A percentile compares a stretch with the other conserved stretches of the same genome.
Conservation (phyloP, 257 asterid genomes). For the Solanum chiquidenum region DNA sequence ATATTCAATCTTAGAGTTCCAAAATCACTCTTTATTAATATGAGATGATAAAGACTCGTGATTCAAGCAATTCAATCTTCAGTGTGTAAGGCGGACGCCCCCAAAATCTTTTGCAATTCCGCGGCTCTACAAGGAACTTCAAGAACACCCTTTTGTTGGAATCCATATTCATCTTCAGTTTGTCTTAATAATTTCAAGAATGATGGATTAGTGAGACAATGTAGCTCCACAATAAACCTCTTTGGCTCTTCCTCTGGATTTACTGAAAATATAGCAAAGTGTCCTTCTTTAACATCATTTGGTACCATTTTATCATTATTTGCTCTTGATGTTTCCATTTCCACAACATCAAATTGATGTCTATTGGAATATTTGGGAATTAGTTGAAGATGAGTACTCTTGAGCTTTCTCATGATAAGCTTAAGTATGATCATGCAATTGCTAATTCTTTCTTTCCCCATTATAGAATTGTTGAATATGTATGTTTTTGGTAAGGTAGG, state of each 20-base stretch:
- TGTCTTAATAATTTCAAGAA: conserved; percentile 13
- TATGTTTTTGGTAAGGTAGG: neutral
- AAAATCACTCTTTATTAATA: neutral
- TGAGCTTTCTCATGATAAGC: conserved; percentile 4
- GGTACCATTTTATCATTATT: neutral
- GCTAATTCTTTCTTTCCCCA: conserved; percentile 9
- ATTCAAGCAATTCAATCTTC: neutral
- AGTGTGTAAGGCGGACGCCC: neutral
- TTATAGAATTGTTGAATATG: neutral
- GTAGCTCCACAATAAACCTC: conserved; percentile 13
- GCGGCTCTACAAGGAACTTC: conserved; percentile 10
- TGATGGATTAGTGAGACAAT: conserved; percentile 11
- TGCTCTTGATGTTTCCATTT: neutral
- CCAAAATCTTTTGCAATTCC: conserved; percentile 12
- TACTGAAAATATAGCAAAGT: neutral
- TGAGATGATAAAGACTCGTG: neutral
- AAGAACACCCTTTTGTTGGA: conserved; percentile 14
- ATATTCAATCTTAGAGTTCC: neutral
- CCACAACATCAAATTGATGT: neutral
- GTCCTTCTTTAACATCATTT: conserved; percentile 1
- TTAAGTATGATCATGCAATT: conserved; percentile 3
- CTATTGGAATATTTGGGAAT: neutral
- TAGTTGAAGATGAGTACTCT: neutral
- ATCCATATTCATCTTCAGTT: conserved; percentile 24
- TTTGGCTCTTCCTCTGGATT: conserved; percentile 1